Conservation (phyloP, 179 eudicot species). For the Nepenthes alata region DNA sequence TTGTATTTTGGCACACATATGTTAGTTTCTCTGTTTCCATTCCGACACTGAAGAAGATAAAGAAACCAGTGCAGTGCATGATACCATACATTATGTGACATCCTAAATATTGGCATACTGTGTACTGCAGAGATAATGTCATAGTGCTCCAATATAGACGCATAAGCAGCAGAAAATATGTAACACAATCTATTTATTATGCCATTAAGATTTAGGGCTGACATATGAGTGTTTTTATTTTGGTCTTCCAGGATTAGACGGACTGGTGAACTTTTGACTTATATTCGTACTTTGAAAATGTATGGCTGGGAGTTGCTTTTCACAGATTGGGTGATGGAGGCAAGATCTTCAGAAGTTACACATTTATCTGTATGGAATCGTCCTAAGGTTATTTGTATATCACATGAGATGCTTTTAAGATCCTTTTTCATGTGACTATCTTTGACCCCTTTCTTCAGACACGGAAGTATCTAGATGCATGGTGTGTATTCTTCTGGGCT, state of each 20-base stretch:
- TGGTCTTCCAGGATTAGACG: conserved; percentile 60
- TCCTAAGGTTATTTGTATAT: neutral
- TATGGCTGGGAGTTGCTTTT: conserved; percentile 91
- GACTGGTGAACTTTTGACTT: conserved; percentile 68
- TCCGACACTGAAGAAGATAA: no score
- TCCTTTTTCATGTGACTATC: conserved; percentile 6
- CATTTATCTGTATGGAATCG: conserved; percentile 60
- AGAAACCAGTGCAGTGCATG: no score
- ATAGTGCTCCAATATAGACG: no score
- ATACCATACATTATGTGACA: no score
- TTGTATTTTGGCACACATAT: no score
- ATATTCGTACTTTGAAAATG: conserved; percentile 90
- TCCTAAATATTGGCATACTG: no score
- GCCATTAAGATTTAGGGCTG: neutral
- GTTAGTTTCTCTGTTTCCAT: no score
- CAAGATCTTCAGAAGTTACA: conserved; percentile 66
- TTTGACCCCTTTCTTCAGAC: conserved; percentile 31
- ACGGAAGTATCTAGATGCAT: conserved; percentile 92
- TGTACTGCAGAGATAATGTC: no score
- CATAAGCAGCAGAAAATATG: neutral
- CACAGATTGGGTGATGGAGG: conserved; percentile 72
- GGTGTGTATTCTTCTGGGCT: conserved; percentile 99
- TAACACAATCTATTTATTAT: neutral
- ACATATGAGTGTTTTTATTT: neutral
- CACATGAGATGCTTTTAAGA: neutral